A percentile compares a stretch with the other conserved stretches of the same genome.
Conservation (phyloP, 2,329 filamentous ascomycete species). For the Penicillium janthinellum region DNA sequence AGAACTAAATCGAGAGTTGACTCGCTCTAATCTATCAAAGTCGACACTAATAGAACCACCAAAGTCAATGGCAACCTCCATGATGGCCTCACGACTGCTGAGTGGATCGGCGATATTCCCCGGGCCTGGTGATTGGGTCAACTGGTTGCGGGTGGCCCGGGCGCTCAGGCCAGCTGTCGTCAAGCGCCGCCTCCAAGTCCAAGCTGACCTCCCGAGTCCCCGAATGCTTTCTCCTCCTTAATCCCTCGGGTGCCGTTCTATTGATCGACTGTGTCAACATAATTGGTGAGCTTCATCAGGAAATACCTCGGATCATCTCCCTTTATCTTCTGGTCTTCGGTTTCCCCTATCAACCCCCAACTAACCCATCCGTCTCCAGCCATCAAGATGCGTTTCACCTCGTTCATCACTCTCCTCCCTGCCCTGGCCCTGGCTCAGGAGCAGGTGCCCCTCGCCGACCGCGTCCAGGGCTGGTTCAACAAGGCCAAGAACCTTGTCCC, state of each 20-base stretch:
- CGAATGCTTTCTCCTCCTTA: conserved; percentile 21
- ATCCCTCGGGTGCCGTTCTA: conserved; percentile 24
- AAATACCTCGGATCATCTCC: conserved; percentile 15
- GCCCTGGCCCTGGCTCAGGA: conserved; percentile 59
- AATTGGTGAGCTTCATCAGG: conserved; percentile 1
- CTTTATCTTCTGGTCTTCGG: conserved; percentile 1
- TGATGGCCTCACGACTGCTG: background rate
- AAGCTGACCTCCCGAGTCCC: conserved; percentile 13
- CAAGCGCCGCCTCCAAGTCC: conserved; percentile 4
- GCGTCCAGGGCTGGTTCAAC: conserved; percentile 51
- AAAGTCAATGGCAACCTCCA: background rate
- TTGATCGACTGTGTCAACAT: conserved; percentile 10
- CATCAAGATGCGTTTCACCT: conserved; percentile 56
- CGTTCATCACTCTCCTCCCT: conserved; percentile 51
- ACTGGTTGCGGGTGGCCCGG: conserved; percentile 25
- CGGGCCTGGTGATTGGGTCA: conserved; percentile 10
- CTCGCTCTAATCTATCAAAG: background rate
- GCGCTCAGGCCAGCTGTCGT: conserved; percentile 38
- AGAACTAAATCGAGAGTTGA: background rate
- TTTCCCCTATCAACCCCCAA: background rate
- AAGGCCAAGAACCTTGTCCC: conserved; percentile 59
- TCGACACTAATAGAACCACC: background rate
- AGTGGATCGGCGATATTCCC: conserved; percentile 14
- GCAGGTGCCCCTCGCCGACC: conserved; percentile 56
- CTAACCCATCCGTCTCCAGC: conserved; percentile 15